Conservation (phyloP, 2,329 filamentous ascomycete species). For the Huntiella decipiens region DNA sequence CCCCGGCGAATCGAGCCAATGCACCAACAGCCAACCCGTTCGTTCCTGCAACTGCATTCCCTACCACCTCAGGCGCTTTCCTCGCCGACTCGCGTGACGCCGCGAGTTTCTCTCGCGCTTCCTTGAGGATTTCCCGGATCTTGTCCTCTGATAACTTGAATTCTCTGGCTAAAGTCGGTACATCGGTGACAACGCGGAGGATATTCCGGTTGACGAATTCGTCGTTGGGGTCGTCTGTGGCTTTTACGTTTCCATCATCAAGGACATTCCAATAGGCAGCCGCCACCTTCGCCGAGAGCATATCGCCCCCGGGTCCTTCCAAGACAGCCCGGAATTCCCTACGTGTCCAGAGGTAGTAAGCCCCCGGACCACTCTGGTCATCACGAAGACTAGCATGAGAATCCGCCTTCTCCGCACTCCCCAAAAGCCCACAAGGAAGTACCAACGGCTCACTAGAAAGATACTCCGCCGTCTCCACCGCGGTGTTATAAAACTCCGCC, state of each 20-base stretch:
- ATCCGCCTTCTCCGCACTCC: constrained; percentile 79
- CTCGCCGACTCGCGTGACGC: constrained; percentile 56
- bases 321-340: constrained; percentile 70
- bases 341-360: constrained; percentile 85
- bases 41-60: constrained; percentile 73
- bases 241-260: constrained; percentile 68
- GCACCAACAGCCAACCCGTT: constrained; percentile 78
- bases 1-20: constrained; percentile 54
- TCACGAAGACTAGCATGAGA: constrained; percentile 58
- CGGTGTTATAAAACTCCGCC: constrained; percentile 55
- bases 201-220: constrained; percentile 93
- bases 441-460: constrained; percentile 53
- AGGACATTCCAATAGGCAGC: constrained; percentile 72
- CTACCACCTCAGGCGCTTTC: constrained; percentile 59
- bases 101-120: constrained; percentile 48
- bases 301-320: constrained; percentile 22
- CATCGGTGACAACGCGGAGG: constrained; percentile 48
- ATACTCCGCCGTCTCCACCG: constrained; percentile 74
- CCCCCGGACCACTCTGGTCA: constrained; percentile 57
- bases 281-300: constrained; percentile 45
- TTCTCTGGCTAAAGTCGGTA: constrained; percentile 51
- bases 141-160: constrained; percentile 54
- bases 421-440: constrained; percentile 54
- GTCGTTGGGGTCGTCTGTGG: constrained; percentile 71
- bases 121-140: constrained; percentile 45